These are phyloP conservation scores for Saccharomycodes ludwigii DNA, from an alignment of 805 yeast species.

Conservation along the genomic window DNA sequence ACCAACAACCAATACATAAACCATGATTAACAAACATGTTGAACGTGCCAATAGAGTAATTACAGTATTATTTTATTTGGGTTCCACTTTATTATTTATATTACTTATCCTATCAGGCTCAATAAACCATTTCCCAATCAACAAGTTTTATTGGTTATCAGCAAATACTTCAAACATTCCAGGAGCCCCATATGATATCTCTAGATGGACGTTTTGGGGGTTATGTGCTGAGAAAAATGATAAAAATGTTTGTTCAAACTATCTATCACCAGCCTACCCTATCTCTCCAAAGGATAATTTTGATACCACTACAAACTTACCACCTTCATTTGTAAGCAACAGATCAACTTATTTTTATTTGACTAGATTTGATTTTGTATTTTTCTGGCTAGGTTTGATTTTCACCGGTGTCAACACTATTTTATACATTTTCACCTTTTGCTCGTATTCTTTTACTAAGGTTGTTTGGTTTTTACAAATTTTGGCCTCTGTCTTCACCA, in stretches of 20 bases:
- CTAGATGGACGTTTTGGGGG: conserved; percentile 86
- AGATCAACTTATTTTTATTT: conserved; percentile 51
- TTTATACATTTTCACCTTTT: conserved; percentile 40
- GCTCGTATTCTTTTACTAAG: conserved; percentile 42
- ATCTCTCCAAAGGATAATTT: conserved; percentile 68
- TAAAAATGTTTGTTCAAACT: conserved; percentile 19
- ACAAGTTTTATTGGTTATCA: conserved; percentile 56
- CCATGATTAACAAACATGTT: too few species aligned
- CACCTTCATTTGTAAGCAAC: conserved; percentile 37
- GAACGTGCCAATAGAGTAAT: conserved; percentile 11
- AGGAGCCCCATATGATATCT: conserved; percentile 29
- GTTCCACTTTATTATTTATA: conserved; percentile 37
- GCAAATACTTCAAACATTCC: conserved; percentile 51
- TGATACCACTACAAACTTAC: conserved; percentile 38
- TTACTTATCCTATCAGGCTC: conserved; percentile 57
- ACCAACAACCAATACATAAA: too few species aligned
- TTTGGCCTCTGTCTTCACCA: conserved; percentile 39
- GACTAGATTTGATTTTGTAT: conserved; percentile 54
- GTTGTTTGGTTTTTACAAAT: conserved; percentile 39
- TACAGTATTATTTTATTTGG: conserved; percentile 20
- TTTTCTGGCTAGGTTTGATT: conserved; percentile 45
- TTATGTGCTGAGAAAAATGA: conserved; percentile 32
- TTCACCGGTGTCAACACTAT: conserved; percentile 54
- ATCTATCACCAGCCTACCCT: conserved; percentile 58
- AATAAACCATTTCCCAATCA: conserved; percentile 42